A percentile compares a stretch with the other conserved stretches of the same genome.
Conservation (phyloP, 495 filamentous ascomycete species). For the Neurospora tetraspora region DNA sequence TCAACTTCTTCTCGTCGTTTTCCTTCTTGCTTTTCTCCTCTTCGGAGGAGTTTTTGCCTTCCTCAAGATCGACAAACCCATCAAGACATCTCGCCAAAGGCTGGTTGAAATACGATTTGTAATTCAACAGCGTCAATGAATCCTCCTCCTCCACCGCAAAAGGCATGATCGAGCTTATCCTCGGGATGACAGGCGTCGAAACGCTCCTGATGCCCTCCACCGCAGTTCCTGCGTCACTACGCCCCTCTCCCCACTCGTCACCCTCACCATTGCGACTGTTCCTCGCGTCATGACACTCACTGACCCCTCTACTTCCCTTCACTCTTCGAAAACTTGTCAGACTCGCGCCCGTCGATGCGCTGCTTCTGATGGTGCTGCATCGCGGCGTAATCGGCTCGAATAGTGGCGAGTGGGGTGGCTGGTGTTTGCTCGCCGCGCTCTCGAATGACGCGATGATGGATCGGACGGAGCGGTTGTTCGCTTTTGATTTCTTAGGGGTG, state of each 20-base stretch:
- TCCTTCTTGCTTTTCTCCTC: background rate
- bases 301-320: background rate
- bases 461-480: conserved; percentile 4
- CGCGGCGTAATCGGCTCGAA: background rate
- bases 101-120: conserved; percentile 17
- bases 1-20: background rate
- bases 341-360: background rate
- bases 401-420: background rate
- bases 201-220: background rate
- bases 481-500: background rate
- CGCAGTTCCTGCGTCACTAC: background rate
- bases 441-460: conserved; percentile 14
- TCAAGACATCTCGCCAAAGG: conserved; percentile 20
- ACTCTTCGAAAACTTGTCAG: background rate
- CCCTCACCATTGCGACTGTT: background rate
- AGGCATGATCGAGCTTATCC: background rate
- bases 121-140: conserved; percentile 19
- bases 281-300: background rate
- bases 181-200: background rate
- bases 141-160: conserved; percentile 10
- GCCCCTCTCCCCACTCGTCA: background rate
- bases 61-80: background rate
- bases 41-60: background rate
- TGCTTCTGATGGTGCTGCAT: background rate
- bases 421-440: background rate